Conservation (phyloP, 805 yeast genomes). For the Ogataea nitratoaversa region DNA sequence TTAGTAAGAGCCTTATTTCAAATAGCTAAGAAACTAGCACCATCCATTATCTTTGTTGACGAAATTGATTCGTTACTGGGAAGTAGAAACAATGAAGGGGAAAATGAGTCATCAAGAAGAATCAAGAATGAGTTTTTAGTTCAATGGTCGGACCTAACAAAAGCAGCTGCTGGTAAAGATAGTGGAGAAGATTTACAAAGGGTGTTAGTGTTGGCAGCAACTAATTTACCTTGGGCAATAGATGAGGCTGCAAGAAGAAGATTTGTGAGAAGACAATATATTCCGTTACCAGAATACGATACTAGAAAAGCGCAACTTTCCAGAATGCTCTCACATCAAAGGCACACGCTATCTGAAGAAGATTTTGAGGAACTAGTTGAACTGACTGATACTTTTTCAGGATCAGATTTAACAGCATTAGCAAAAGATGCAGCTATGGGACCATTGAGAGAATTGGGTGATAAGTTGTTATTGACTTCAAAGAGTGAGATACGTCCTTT, state of each 20-base stretch:
- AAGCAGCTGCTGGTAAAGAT: constrained; percentile 78
- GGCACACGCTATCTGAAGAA: constrained; percentile 57
- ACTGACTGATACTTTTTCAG: constrained; percentile 70
- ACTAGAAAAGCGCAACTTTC: constrained; percentile 70
- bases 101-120: constrained; percentile 81
- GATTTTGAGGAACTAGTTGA: constrained; percentile 60
- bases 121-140: constrained; percentile 90
- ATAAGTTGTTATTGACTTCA: constrained; percentile 62
- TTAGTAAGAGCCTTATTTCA: constrained; percentile 83
- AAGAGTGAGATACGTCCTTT: constrained; percentile 79
- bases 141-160: constrained; percentile 90
- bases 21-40: constrained; percentile 80
- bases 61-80: constrained; percentile 91
- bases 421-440: constrained; percentile 99
- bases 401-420: constrained; percentile 86
- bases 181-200: constrained; percentile 50
- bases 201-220: constrained; percentile 89
- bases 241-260: constrained; percentile 96
- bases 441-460: constrained; percentile 87
- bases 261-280: constrained; percentile 86
- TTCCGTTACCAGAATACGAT: constrained; percentile 87
- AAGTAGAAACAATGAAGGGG: constrained; percentile 64
- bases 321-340: constrained; percentile 66
- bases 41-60: constrained; percentile 91
- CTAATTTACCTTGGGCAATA: constrained; percentile 94